Conservation (phyloP, 1,139 yeast species). For the Wickerhamiella pararugosa region DNA sequence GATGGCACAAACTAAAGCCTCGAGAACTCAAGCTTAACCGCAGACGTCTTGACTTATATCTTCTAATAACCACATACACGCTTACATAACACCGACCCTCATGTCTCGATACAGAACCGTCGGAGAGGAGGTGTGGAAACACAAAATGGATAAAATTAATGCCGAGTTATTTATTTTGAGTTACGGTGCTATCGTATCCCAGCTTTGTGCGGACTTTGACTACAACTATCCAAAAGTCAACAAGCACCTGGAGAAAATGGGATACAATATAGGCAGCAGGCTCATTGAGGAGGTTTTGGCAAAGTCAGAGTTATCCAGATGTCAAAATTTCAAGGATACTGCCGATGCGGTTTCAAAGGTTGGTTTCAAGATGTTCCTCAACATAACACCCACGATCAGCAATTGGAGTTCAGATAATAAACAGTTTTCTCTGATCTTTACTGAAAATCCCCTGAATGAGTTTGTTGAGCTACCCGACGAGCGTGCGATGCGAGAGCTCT, state of each 20-base stretch:
- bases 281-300: slow-evolving; percentile 88
- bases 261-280: slow-evolving; percentile 84
- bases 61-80: neutral
- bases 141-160: slow-evolving; percentile 78
- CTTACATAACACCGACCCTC: neutral
- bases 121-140: slow-evolving; percentile 92
- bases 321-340: slow-evolving; percentile 68
- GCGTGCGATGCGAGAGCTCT: slow-evolving; percentile 54
- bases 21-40: neutral
- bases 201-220: slow-evolving; percentile 69
- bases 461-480: slow-evolving; percentile 86
- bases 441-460: slow-evolving; percentile 85
- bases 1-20: neutral
- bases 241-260: slow-evolving; percentile 78
- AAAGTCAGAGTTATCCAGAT: slow-evolving; percentile 68
- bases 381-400: slow-evolving; percentile 59
- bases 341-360: slow-evolving; percentile 75
- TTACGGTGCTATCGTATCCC: slow-evolving; percentile 91
- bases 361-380: slow-evolving; percentile 81
- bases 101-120: slow-evolving; percentile 44
- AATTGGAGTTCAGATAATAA: slow-evolving; percentile 70
- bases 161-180: slow-evolving; percentile 86
- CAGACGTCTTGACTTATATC: neutral
- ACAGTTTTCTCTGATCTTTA: slow-evolving; percentile 55
- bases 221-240: slow-evolving; percentile 69